Conservation (phyloP, 768 basidiomycete genomes). For the Rhodotorula toruloides region DNA sequence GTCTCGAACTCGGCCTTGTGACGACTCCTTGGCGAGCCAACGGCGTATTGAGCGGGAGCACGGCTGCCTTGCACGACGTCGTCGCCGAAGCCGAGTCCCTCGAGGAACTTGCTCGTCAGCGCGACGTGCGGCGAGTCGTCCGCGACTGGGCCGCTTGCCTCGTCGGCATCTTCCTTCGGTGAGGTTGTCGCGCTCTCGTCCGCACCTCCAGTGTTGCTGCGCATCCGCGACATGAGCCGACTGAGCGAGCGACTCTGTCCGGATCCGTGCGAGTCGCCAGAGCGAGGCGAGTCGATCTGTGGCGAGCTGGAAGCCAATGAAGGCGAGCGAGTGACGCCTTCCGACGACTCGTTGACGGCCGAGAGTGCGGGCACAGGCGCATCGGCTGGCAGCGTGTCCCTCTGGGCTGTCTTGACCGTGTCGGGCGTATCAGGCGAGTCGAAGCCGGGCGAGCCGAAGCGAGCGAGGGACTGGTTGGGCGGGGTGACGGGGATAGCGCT, state of each 20-base stretch:
- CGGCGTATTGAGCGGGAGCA: neutral
- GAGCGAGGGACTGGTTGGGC: conserved; percentile 14
- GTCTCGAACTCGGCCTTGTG: neutral
- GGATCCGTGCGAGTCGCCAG: neutral
- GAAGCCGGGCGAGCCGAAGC: conserved; percentile 21
- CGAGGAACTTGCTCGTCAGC: no score
- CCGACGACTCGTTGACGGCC: conserved; percentile 1
- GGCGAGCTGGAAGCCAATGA: neutral
- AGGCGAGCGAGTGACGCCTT: neutral
- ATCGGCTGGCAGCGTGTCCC: neutral
- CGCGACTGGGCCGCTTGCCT: no score
- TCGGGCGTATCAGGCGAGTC: conserved; percentile 9
- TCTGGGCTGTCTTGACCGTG: neutral
- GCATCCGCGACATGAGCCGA: conserved; percentile 29
- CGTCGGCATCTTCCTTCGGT: neutral
- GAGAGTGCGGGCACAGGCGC: no score
- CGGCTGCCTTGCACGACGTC: neutral
- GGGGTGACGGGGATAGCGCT: conserved; percentile 14
- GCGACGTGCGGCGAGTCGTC: no score
- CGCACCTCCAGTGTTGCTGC: neutral
- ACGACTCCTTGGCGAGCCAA: conserved; percentile 5
- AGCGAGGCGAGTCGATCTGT: neutral
- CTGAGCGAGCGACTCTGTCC: conserved; percentile 7
- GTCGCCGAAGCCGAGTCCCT: conserved; percentile 9
- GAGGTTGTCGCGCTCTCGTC: neutral